Evolutionary conservation across 129 eudicot genomes (phyloP).

Genomic region (Heracleum sosnowskyi): DNA sequence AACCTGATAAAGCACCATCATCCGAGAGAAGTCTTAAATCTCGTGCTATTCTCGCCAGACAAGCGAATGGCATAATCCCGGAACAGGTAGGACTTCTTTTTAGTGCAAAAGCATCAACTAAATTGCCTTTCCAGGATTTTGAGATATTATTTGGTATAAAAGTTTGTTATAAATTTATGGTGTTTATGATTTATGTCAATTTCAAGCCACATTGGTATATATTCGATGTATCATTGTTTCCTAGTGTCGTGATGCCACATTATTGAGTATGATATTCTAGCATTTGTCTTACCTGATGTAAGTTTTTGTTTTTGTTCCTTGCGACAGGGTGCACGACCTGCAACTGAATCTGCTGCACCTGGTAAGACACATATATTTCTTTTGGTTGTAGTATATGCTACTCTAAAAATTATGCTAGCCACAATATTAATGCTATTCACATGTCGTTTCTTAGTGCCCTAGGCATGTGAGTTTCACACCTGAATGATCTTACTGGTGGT

Average conservation of each 20-base stretch:
- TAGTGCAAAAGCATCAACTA: not conserved
- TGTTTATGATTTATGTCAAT: not conserved
- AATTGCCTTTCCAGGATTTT: not conserved
- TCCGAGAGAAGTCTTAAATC: slow-evolving; percentile 73
- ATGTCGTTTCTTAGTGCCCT: not conserved
- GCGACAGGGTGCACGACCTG: slow-evolving; percentile 53
- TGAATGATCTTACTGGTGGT: too few relatives aligned
- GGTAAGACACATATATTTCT: slow-evolving; percentile 30
- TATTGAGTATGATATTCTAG: not conserved
- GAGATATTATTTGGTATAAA: not conserved
- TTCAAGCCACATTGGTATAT: not conserved
- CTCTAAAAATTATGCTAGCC: not conserved
- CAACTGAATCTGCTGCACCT: slow-evolving; percentile 43
- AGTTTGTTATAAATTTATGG: not conserved
- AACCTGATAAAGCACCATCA: slow-evolving; percentile 61
- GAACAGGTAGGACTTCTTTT: slow-evolving; percentile 55
- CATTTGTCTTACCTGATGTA: not conserved
- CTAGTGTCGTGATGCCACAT: not conserved
- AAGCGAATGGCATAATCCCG: slow-evolving; percentile 57
- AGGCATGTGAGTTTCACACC: not conserved
- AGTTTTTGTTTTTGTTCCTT: slow-evolving; percentile 4
- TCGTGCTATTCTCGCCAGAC: slow-evolving; percentile 70
- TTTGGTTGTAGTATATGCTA: not conserved
- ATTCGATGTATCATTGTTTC: not conserved
- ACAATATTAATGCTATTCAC: not conserved